A percentile compares a stretch with the other conserved stretches of the same genome.
These are phyloP conservation scores for Erodium chrysanthum DNA, from an alignment of 441 rosid genomes.

Conservation along the genomic window DNA sequence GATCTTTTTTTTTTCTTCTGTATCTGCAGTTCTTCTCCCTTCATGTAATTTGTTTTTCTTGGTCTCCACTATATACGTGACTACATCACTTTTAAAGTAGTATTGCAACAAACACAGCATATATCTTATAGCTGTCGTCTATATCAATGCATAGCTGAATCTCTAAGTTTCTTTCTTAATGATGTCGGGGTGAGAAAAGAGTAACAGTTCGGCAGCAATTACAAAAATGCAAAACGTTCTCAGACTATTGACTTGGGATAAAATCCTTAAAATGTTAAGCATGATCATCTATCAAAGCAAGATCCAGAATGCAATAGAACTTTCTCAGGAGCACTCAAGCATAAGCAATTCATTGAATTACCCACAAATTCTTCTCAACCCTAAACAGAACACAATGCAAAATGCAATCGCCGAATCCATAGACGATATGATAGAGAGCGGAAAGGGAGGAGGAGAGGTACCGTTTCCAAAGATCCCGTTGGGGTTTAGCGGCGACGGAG, in stretches of 20 bases:
- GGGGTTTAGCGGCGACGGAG: slow-evolving; percentile 59
- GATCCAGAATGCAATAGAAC: not conserved
- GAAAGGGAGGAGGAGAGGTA: slow-evolving; percentile 14
- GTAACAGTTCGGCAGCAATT: not conserved
- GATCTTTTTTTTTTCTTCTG: not conserved
- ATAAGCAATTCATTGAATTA: not conserved
- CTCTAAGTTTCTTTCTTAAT: not conserved
- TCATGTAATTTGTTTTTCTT: too few species aligned
- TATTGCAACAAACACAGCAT: not conserved
- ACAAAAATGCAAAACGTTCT: not conserved
- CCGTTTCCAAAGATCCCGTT: slow-evolving; percentile 98
- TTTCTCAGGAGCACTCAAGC: not conserved
- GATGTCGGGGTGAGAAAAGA: not conserved
- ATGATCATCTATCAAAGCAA: not conserved
- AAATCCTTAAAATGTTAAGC: not conserved
- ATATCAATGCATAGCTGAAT: not conserved
- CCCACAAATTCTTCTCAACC: not conserved
- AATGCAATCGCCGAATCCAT: not conserved
- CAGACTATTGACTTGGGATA: not conserved
- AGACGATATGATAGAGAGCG: not conserved
- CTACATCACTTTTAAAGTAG: not conserved
- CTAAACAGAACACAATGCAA: not conserved
- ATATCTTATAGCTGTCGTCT: not conserved
- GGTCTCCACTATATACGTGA: not conserved
- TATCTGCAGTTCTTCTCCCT: not conserved